Evolutionary conservation across 2,329 filamentous ascomycete genomes (phyloP).

Genomic region (Phyllosticta citriasiana): DNA sequence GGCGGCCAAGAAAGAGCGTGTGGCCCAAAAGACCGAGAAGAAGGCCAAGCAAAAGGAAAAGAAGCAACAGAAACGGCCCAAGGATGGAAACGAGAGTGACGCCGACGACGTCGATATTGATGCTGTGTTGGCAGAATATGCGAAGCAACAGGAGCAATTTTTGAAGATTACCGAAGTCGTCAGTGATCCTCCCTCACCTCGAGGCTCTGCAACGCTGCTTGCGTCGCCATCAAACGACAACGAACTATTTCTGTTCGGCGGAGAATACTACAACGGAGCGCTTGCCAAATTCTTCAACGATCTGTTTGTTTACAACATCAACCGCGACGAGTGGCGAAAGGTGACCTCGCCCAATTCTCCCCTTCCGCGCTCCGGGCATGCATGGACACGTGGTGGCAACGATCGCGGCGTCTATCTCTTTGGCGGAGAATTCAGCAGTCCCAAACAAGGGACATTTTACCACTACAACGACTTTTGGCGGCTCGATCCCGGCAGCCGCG

Average conservation of each 20-base stretch:
- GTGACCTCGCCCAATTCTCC: conserved; percentile 88
- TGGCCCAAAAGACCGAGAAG: conserved; percentile 69
- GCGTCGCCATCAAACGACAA: conserved; percentile 79
- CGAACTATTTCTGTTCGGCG: conserved; percentile 84
- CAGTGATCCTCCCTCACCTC: conserved; percentile 61
- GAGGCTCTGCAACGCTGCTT: conserved; percentile 71
- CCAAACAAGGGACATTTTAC: conserved; percentile 97
- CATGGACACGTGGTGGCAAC: conserved; percentile 86
- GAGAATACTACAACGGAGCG: conserved; percentile 91
- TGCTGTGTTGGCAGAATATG: conserved; percentile 84
- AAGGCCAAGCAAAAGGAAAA: conserved; percentile 70
- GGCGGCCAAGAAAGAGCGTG: conserved; percentile 44
- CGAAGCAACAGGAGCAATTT: conserved; percentile 82
- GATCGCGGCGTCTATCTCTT: conserved; percentile 81
- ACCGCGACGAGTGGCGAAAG: conserved; percentile 80
- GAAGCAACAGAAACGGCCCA: conserved; percentile 61
- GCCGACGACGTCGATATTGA: conserved; percentile 90
- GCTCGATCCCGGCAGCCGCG: conserved; percentile 69
- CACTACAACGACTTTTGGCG: conserved; percentile 99
- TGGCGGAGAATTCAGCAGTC: conserved; percentile 91
- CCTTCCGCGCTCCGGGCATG: conserved; percentile 82
- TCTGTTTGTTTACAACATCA: conserved; percentile 61
- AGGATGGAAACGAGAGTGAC: conserved; percentile 70
- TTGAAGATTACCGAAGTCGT: conserved; percentile 82
- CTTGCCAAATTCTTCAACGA: conserved; percentile 65